Base-by-base conservation (phyloP, 2,329 filamentous ascomycete genomes). In the Pseudogymnoascus sp. region DNA sequence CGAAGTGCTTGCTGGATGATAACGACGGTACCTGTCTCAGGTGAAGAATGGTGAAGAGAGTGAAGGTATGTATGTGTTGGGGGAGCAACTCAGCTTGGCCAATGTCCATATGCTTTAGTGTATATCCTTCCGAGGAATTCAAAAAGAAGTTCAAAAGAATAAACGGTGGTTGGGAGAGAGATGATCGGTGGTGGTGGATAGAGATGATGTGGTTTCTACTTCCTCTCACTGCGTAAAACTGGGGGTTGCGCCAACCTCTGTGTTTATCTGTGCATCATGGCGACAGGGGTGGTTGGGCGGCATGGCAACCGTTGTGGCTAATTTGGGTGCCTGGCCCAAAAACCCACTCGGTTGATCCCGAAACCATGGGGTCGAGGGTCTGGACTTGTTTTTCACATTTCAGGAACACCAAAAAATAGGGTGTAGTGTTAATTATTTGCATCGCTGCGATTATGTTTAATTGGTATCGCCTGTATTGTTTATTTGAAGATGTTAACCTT, bases 261-360 rank as follows among this genome's bases (percentile, higher is more conserved):
- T 58, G 57, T 58, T 58, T 54, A 54, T 54, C 43, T 54, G 43
- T 54, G 43, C 43, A 54, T 54, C 43, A 54, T 32, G 43, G 43
- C 43, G 43, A 54, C 43, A 54, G 43, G 43, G 43, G 43, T 54
- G 43, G 43, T 54, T 54, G 25, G 43, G 43, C 43, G 43, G 43
- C 43, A 54, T 54, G 43, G 43, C 43, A 54, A 54, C 43, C 43
- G 43, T 54, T 54, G 43, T 54, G 43, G 28, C 28, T 54, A 54
- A 54, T 16, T 22, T 54, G 43, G 25, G 43, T 54, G 43, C 25
- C 25, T 54, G 43, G 43, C 25, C 43, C 43, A 50, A n/a, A n/a
- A 41, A 30, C 18, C 43, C 25, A 30, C 43, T 54, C 25, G 43
- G 43, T 54, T 54, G 43, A 54, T 54, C 43, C 43, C 43, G 43